Evolutionary conservation across 148 eudicot species (phyloP).

Genomic region (Persicaria tinctoria): DNA sequence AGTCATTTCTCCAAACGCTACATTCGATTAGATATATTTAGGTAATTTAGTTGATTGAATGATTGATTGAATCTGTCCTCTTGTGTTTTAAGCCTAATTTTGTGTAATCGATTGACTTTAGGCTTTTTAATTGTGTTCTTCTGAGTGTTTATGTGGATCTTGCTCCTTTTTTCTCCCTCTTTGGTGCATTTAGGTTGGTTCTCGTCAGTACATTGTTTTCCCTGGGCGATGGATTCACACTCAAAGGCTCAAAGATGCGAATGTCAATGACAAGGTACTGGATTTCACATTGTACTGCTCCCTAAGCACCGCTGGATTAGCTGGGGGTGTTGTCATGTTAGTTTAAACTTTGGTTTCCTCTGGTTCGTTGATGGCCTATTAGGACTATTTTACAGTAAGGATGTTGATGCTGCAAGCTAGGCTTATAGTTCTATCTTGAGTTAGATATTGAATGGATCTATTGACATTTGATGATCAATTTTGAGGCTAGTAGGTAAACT

Average conservation of each 20-base stretch:
- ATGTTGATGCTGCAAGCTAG: constrained; percentile 5
- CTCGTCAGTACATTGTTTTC: constrained; percentile 77
- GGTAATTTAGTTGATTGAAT: not conserved
- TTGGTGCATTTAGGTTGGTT: constrained; percentile 53
- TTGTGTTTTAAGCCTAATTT: not conserved
- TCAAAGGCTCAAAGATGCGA: constrained; percentile 84
- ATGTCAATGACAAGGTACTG: constrained; percentile 76
- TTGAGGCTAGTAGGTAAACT: not conserved
- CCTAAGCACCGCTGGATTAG: not conserved
- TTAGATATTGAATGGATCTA: not conserved
- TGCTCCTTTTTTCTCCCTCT: constrained; percentile 5
- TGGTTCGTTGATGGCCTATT: not conserved
- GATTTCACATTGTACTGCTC: not conserved
- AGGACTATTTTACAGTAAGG: not conserved
- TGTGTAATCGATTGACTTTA: not conserved
- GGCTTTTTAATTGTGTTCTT: not conserved
- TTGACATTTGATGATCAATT: not conserved
- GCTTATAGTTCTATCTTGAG: not conserved
- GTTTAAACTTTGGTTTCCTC: not conserved
- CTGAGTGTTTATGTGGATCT: not conserved
- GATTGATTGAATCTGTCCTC: not conserved
- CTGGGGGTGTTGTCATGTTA: not conserved
- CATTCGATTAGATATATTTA: not conserved
- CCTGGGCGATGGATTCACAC: constrained; percentile 77
- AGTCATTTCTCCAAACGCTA: not conserved